phyloP scores from a whole-genome alignment of 805 yeast species.

The Saturnispora ahearnii region DNA sequence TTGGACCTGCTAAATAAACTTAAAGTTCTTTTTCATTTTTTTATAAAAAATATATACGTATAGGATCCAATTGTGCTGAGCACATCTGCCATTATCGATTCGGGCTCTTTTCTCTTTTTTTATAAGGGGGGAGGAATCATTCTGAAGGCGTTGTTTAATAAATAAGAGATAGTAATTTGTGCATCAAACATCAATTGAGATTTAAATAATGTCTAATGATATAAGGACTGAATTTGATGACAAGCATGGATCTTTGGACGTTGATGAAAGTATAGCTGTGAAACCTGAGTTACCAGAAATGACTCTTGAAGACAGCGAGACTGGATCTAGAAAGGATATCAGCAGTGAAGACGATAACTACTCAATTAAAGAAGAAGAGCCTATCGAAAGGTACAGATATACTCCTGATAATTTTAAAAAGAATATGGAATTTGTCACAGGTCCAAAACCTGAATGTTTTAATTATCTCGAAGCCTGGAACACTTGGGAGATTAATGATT shows the following conservation, averaged over 20 bases:
- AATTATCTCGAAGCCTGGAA: constrained; percentile 22
- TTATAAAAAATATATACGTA: neutral
- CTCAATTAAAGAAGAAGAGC: constrained; percentile 13
- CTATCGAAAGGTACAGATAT: neutral
- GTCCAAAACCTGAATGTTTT: constrained; percentile 26
- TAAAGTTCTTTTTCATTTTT: neutral
- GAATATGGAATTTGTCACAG: constrained; percentile 18
- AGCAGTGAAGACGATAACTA: constrained; percentile 9
- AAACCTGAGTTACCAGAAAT: neutral
- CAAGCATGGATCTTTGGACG: neutral
- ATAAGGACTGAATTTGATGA: neutral
- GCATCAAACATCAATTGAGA: neutral
- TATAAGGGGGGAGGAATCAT: neutral
- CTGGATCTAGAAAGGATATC: constrained; percentile 13
- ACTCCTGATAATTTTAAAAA: constrained; percentile 9
- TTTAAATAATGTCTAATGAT: neutral
- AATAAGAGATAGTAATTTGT: neutral
- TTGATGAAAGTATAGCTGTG: neutral
- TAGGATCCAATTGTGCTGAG: constrained; percentile 5
- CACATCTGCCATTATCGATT: neutral
- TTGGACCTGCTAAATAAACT: neutral
- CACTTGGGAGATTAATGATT: constrained; percentile 34
- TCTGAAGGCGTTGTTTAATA: neutral
- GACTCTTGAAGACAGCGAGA: neutral
- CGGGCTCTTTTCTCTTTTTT: neutral